These are phyloP conservation scores for Babesia caballi DNA, from an alignment of 169 alveolate species.

Conservation along the genomic window DNA sequence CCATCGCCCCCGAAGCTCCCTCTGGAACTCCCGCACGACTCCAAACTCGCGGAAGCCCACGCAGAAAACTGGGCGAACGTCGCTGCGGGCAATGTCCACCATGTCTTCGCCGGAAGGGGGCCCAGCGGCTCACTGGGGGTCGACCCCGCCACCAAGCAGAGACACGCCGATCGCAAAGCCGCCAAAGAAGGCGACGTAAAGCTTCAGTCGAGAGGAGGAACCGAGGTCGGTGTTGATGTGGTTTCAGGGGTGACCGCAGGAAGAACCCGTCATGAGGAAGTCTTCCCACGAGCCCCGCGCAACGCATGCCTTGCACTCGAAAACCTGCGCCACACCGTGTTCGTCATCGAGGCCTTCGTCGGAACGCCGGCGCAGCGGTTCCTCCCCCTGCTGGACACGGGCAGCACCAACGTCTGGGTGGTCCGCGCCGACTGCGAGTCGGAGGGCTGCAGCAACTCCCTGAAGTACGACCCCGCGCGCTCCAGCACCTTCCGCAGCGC, in stretches of 20 bases:
- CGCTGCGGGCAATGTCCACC: slow-evolving; percentile 22
- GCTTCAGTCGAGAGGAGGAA: neutral
- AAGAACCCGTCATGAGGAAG: neutral
- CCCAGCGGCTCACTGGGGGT: slow-evolving; percentile 62
- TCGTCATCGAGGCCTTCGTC: slow-evolving; percentile 66
- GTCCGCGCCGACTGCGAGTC: slow-evolving; percentile 35
- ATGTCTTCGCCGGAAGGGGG: slow-evolving; percentile 35
- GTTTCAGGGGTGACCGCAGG: neutral
- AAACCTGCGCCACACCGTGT: slow-evolving; percentile 59
- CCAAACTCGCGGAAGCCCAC: slow-evolving; percentile 1
- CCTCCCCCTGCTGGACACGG: slow-evolving; percentile 81
- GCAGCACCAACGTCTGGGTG: slow-evolving; percentile 75
- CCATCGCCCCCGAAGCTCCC: too few relatives aligned
- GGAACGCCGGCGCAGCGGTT: slow-evolving; percentile 81
- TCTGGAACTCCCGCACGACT: neutral
- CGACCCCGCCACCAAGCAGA: neutral
- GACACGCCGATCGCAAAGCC: slow-evolving; percentile 7
- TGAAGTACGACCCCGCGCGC: slow-evolving; percentile 46
- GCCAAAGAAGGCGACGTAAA: neutral
- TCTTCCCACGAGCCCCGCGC: slow-evolving; percentile 5
- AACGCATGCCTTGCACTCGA: slow-evolving; percentile 7
- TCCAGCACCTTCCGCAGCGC: slow-evolving; percentile 43
- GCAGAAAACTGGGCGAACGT: slow-evolving; percentile 35
- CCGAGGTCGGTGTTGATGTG: neutral
- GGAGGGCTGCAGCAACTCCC: slow-evolving; percentile 57